These are phyloP conservation scores for Coccomyxa subellipsoidea DNA, from an alignment of 163 green algal genomes.

Conservation along the genomic window DNA sequence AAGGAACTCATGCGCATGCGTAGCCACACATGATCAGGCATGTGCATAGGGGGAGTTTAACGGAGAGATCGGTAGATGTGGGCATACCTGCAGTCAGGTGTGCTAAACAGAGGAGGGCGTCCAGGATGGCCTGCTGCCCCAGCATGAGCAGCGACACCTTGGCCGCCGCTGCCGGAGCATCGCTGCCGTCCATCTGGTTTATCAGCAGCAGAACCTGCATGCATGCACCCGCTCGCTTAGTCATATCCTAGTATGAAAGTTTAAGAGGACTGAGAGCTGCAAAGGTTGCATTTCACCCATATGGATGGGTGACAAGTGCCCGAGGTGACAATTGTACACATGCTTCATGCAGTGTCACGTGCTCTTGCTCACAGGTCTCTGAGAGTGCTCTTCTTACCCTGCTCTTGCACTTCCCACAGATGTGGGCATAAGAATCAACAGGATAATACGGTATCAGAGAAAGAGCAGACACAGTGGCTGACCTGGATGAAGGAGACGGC, in stretches of 20 bases:
- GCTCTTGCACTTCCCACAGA: not conserved
- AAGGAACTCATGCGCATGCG: too few relatives aligned
- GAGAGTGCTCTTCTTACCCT: not conserved
- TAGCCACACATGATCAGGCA: too few relatives aligned
- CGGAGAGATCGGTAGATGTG: not conserved
- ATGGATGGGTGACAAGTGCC: too few relatives aligned
- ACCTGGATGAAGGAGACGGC: constrained; percentile 35
- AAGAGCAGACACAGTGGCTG: not conserved
- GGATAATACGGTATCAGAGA: not conserved
- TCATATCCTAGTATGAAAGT: too few relatives aligned
- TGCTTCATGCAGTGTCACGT: too few relatives aligned
- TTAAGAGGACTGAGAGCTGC: too few relatives aligned
- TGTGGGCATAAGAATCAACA: too few relatives aligned
- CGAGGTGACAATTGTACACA: too few relatives aligned
- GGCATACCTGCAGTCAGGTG: constrained; percentile 51
- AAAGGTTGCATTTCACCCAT: too few relatives aligned
- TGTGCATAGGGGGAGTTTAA: too few relatives aligned
- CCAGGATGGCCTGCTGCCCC: constrained; percentile 73
- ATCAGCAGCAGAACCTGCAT: constrained; percentile 76
- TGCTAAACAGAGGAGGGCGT: constrained; percentile 80
- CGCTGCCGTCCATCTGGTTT: constrained; percentile 69
- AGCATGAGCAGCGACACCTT: constrained; percentile 68
- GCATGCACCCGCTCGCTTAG: not conserved
- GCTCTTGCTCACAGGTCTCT: not conserved
- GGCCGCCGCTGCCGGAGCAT: constrained; percentile 47